Evolutionary conservation across 371 early-diverging fungal species (phyloP).

Genomic region (Mucor plumbeus): DNA sequence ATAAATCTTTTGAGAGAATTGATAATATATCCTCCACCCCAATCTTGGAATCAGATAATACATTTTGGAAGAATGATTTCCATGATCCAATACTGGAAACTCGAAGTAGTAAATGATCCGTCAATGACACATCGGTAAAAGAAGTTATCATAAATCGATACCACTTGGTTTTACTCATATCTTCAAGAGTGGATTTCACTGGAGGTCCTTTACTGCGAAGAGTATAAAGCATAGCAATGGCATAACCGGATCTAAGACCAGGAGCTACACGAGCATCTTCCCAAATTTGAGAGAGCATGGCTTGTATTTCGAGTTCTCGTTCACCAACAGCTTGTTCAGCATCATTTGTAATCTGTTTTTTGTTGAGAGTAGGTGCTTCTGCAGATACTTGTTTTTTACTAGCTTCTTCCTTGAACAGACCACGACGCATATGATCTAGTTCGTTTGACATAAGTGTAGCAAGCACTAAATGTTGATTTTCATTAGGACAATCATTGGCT

Average conservation of each 20-base stretch:
- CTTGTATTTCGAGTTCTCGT: constrained; percentile 31
- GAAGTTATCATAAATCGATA: constrained; percentile 58
- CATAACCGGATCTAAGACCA: constrained; percentile 60
- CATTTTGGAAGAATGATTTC: constrained; percentile 51
- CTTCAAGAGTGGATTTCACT: constrained; percentile 15
- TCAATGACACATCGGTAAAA: constrained; percentile 56
- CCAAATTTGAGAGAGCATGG: constrained; percentile 40
- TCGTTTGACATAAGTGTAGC: constrained; percentile 59
- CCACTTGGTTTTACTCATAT: constrained; percentile 47
- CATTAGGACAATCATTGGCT: constrained; percentile 27
- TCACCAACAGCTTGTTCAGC: constrained; percentile 25
- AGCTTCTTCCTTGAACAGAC: constrained; percentile 57
- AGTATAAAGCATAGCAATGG: constrained; percentile 49
- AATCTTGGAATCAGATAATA: constrained; percentile 23
- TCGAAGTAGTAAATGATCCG: constrained; percentile 61
- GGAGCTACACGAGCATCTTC: constrained; percentile 57
- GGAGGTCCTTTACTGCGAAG: constrained; percentile 1
- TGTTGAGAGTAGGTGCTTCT: neutral
- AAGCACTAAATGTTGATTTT: constrained; percentile 40
- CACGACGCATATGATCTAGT: constrained; percentile 62
- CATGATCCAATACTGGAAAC: constrained; percentile 54
- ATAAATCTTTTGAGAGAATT: constrained; percentile 46
- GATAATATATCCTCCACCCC: constrained; percentile 36
- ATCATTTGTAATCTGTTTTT: constrained; percentile 5
- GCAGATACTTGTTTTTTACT: neutral